These are phyloP conservation scores for Boletus semigastroideus DNA, from an alignment of 1,284 basidiomycete genomes.

Conservation along the genomic window DNA sequence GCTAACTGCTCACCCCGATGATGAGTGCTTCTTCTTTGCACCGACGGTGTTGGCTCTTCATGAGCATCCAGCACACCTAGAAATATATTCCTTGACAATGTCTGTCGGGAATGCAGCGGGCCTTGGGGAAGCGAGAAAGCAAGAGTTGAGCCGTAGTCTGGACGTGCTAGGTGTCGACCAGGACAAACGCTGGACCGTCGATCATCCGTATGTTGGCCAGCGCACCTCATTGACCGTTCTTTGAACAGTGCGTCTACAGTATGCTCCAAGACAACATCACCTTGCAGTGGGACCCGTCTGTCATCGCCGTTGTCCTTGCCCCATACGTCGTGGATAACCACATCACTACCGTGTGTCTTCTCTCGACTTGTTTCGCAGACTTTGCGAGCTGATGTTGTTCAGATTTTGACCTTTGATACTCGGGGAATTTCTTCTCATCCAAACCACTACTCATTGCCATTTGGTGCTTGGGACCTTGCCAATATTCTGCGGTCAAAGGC, in stretches of 20 bases:
- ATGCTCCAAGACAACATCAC: conserved; percentile 80
- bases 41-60: conserved; percentile 68
- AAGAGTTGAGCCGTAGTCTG: conserved; percentile 72
- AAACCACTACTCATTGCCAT: conserved; percentile 83
- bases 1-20: conserved; percentile 88
- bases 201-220: conserved; percentile 57
- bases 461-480: conserved; percentile 50
- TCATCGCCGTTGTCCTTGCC: conserved; percentile 61
- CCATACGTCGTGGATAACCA: conserved; percentile 58
- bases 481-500: conserved; percentile 25
- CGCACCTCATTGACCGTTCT: background rate
- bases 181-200: conserved; percentile 59
- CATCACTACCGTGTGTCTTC: conserved; percentile 61
- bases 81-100: conserved; percentile 58
- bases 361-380: background rate
- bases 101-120: conserved; percentile 81
- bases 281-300: conserved; percentile 59
- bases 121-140: conserved; percentile 59
- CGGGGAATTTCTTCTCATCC: conserved; percentile 84
- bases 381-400: conserved; percentile 6
- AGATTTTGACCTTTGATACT: conserved; percentile 92
- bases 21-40: conserved; percentile 91
- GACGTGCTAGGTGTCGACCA: conserved; percentile 66
- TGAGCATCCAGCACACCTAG: conserved; percentile 15
- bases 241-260: conserved; percentile 38